phyloP scores from a whole-genome alignment of 1,284 basidiomycete genomes.

The Malassezia sympodialis region DNA sequence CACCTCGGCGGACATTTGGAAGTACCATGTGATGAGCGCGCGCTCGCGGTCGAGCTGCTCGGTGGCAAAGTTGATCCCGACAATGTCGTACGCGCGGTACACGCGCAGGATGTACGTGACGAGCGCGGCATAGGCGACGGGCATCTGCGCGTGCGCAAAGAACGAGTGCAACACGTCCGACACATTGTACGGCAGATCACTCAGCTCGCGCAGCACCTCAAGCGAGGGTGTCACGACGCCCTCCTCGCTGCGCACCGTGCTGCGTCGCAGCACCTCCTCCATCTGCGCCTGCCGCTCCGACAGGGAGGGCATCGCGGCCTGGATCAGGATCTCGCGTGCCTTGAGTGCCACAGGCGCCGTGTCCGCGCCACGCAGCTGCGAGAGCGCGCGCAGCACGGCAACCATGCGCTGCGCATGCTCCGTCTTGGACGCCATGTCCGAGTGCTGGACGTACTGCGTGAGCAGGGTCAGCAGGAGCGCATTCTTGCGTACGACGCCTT shows the following conservation, averaged over 20 bases:
- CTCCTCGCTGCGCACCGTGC: constrained; percentile 76
- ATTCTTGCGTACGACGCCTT: constrained; percentile 85
- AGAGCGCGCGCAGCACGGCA: constrained; percentile 52
- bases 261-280: constrained; percentile 80
- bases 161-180: constrained; percentile 94
- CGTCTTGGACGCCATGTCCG: constrained; percentile 27
- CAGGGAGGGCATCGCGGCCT: constrained; percentile 90
- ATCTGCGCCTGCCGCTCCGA: constrained; percentile 88
- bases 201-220: constrained; percentile 81
- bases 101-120: constrained; percentile 93
- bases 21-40: constrained; percentile 45
- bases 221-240: constrained; percentile 57
- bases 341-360: constrained; percentile 60
- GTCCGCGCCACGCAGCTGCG: constrained; percentile 59
- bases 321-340: constrained; percentile 91
- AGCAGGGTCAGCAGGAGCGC: constrained; percentile 75
- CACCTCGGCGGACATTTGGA: constrained; percentile 47
- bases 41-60: constrained; percentile 55
- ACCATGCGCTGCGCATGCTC: constrained; percentile 30
- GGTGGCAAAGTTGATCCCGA: constrained; percentile 79
- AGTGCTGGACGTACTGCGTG: constrained; percentile 54
- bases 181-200: constrained; percentile 90
- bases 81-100: constrained; percentile 84
- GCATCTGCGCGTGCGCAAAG: constrained; percentile 63
- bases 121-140: constrained; percentile 76